Percentiles rank a stretch among this genome's conserved stretches.
phyloP scores from a whole-genome alignment of 2,329 filamentous ascomycete species.

The Colletotrichum liriopes region DNA sequence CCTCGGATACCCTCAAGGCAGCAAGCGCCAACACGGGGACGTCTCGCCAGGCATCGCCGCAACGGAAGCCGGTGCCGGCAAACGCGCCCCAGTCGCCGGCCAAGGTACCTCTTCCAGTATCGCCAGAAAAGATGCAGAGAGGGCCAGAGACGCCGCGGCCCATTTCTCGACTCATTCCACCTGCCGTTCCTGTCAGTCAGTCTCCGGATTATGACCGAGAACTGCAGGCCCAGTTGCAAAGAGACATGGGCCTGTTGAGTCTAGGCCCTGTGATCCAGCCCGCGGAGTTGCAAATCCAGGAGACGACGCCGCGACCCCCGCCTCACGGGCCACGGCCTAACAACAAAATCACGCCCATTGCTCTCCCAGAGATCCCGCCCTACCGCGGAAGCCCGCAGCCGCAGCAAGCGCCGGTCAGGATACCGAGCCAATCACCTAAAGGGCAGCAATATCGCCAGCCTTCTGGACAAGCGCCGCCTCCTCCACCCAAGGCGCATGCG shows the following conservation, averaged over 20 bases:
- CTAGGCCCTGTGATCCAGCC: conserved; percentile 58
- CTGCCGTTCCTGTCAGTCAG: conserved; percentile 59
- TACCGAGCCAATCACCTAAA: conserved; percentile 40
- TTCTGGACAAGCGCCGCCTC: conserved; percentile 40
- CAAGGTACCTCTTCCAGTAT: conserved; percentile 73
- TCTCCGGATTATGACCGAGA: conserved; percentile 74
- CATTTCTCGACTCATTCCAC: conserved; percentile 63
- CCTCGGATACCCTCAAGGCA: conserved; percentile 70
- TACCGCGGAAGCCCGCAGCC: conserved; percentile 59
- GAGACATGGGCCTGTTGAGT: conserved; percentile 72
- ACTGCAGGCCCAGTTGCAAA: conserved; percentile 75
- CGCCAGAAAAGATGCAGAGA: conserved; percentile 64
- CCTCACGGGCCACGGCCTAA: conserved; percentile 52
- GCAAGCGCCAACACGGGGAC: conserved; percentile 61
- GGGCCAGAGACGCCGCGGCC: conserved; percentile 63
- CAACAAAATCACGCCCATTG: conserved; percentile 59
- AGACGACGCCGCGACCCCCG: conserved; percentile 44
- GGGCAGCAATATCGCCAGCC: conserved; percentile 46
- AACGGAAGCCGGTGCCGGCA: conserved; percentile 67
- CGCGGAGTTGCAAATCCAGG: conserved; percentile 11
- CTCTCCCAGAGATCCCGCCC: conserved; percentile 70
- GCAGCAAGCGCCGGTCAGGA: conserved; percentile 47
- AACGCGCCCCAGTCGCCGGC: conserved; percentile 65
- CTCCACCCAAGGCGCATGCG: conserved; percentile 46
- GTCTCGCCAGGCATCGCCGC: conserved; percentile 73